phyloP scores from a whole-genome alignment of 176 grass and related monocot species.

The Pontederia paniculata region DNA sequence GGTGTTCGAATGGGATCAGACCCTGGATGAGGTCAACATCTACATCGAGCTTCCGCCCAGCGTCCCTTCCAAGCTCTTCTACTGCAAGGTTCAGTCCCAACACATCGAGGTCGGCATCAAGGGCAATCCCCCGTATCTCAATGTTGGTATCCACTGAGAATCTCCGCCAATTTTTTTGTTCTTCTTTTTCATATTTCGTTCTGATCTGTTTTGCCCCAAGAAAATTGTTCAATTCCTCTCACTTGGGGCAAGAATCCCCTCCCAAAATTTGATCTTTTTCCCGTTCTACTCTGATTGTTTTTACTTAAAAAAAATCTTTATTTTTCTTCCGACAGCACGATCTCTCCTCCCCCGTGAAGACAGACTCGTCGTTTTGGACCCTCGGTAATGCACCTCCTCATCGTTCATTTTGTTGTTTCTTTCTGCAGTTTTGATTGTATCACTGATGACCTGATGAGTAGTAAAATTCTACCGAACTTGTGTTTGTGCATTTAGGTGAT shows the following conservation, averaged over 20 bases:
- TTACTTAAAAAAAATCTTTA: too few relatives aligned
- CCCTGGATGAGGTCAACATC: constrained; percentile 84
- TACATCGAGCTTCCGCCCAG: constrained; percentile 80
- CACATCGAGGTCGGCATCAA: constrained; percentile 82
- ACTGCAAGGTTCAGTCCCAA: constrained; percentile 52
- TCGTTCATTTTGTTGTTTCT: background rate
- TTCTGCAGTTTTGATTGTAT: too few relatives aligned
- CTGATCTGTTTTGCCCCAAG: background rate
- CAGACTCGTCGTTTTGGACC: constrained; percentile 91
- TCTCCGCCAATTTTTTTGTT: background rate
- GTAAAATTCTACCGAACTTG: too few relatives aligned
- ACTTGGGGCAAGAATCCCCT: too few relatives aligned
- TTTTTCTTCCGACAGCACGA: constrained; percentile 40
- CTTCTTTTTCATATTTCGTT: background rate
- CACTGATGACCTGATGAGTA: too few relatives aligned
- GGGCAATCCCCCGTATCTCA: constrained; percentile 83
- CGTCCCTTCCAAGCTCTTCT: constrained; percentile 69
- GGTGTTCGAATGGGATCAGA: constrained; percentile 98
- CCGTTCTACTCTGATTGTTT: too few relatives aligned
- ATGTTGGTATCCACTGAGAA: constrained; percentile 37
- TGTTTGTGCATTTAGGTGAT: too few relatives aligned
- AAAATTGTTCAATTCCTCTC: too few relatives aligned
- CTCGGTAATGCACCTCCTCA: constrained; percentile 37
- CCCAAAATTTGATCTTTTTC: too few relatives aligned
- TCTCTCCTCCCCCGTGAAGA: constrained; percentile 71